Base-by-base conservation (phyloP, 75 land plant genomes). In the Pinus taeda region DNA sequence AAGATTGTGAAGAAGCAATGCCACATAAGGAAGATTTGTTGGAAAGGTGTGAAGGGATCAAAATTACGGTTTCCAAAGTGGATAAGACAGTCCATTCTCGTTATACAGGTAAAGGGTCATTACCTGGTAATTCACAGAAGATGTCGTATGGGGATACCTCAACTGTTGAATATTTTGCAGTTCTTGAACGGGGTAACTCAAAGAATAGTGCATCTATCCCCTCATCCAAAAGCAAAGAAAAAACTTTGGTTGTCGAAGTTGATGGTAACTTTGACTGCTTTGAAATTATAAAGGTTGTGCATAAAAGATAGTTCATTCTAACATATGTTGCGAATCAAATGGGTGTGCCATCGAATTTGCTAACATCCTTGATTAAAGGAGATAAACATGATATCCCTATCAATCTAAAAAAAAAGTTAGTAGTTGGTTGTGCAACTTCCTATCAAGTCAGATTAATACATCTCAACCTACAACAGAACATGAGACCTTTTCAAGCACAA, bases 271-370 rank as follows among this genome's bases (percentile, higher is more conserved):
- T 4, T 64, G 20, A 33, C 33, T 64, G 67, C 20, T 33, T 12
- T 15, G 39, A 64, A 64, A 64, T 21, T 64, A 33, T 15, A 30
- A 18, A 6, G 92, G 73, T 85, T 57, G 76, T 85, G 77, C 85
- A 87, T 29, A 65, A 65, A 18, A 83, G 84, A 14, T 85, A 85
- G 75, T 78, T 85, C 6, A 70, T 60, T 77, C 55, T 79, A n/a
- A 59, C 45, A 74, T 82, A 81, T 78, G 64, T 87, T 45, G 92
- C 85, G 36, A 59, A 69, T 15, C 82, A 83, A 22, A 85, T 83
- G 56, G 87, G 87, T 15, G 57, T 85, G 7, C 74, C 87, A 4
- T 70, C 75, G 6, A 85, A 81, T 76, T 79, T 76, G 17, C 78
- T 85, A 53, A 49, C 71, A 61, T 57, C 78, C 4, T 64, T 33